A percentile compares a stretch with the other conserved stretches of the same genome.
phyloP scores from a whole-genome alignment of 768 basidiomycete genomes.

The Hypholoma fasciculare region DNA sequence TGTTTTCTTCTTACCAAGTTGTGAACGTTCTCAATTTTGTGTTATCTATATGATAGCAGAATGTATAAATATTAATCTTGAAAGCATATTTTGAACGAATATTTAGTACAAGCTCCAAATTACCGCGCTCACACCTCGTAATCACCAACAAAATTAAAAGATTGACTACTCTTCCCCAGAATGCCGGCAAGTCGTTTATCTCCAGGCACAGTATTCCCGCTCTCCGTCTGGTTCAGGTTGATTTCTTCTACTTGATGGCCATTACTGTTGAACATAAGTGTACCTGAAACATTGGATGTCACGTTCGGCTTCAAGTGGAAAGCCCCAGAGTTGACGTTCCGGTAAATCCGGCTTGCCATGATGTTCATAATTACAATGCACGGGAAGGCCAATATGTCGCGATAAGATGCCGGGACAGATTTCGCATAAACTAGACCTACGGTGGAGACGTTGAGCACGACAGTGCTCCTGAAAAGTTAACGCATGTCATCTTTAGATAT shows the following conservation, averaged over 20 bases:
- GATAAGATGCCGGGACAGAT: conserved; percentile 11
- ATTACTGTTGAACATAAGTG: not conserved
- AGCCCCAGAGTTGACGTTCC: conserved; percentile 11
- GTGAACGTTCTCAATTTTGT: too few species aligned
- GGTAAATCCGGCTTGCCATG: conserved; percentile 19
- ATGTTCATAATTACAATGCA: conserved; percentile 16
- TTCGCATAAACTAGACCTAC: conserved; percentile 8
- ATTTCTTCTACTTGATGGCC: not conserved
- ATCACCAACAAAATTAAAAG: too few species aligned
- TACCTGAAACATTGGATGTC: not conserved
- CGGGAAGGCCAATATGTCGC: conserved; percentile 9
- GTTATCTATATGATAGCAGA: too few species aligned
- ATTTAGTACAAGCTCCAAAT: too few species aligned
- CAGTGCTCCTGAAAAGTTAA: conserved; percentile 10
- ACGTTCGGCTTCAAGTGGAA: not conserved
- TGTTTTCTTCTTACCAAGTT: too few species aligned
- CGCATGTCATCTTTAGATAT: not conserved
- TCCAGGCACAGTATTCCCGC: too few species aligned
- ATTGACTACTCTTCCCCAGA: too few species aligned
- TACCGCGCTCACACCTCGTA: too few species aligned
- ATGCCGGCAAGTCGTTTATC: too few species aligned
- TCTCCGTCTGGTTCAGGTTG: not conserved
- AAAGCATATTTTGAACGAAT: too few species aligned
- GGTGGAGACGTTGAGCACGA: conserved; percentile 6
- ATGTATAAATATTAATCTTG: too few species aligned